Evolutionary conservation across 2,329 filamentous ascomycete species (phyloP).

Genomic region (Diaporthe caulivora): DNA sequence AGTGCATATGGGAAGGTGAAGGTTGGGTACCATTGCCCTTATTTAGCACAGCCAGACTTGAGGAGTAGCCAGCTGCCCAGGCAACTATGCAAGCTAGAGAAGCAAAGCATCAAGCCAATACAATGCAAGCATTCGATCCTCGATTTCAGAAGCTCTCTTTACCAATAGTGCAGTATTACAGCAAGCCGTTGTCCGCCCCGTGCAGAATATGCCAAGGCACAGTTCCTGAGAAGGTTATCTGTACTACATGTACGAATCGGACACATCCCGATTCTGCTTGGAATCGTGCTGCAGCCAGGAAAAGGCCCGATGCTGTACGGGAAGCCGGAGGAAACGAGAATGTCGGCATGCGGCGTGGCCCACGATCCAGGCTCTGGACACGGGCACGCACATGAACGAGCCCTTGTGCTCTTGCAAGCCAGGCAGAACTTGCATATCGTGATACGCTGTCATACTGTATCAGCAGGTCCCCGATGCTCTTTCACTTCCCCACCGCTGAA

Average conservation of each 20-base stretch:
- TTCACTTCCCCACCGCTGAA: neutral
- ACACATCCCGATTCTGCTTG: neutral
- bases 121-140: neutral
- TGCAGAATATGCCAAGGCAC: no score
- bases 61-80: neutral
- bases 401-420: neutral
- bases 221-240: neutral
- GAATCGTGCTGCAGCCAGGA: neutral
- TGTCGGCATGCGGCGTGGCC: neutral
- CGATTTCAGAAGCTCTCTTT: neutral
- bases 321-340: neutral
- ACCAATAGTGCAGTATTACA: neutral
- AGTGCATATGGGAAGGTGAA: neutral
- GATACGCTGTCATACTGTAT: neutral
- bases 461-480: neutral
- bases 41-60: neutral
- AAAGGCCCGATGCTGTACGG: neutral
- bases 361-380: neutral
- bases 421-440: neutral
- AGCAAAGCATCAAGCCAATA: neutral
- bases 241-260: neutral
- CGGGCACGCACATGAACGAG: neutral
- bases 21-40: neutral
- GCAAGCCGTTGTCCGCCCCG: neutral
- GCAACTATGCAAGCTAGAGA: neutral